Evolutionary conservation across 225 moss, liverwort and hornwort species (phyloP).

Genomic region (Bryoerythrophyllum caledonicum): DNA sequence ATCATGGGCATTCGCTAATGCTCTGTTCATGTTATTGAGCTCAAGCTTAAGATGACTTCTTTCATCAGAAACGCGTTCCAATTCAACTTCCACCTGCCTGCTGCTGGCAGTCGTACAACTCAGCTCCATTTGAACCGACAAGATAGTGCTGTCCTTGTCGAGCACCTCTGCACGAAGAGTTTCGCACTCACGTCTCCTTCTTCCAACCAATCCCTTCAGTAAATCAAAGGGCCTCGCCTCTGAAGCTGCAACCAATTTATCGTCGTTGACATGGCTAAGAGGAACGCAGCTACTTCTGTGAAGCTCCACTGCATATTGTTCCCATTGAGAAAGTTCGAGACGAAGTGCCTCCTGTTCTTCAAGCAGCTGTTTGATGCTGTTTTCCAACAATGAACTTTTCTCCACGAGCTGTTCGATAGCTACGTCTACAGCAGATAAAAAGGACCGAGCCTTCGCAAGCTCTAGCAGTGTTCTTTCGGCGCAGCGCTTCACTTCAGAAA

Average conservation of each 20-base stretch:
- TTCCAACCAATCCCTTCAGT: conserved; percentile 41
- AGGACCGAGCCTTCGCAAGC: conserved; percentile 35
- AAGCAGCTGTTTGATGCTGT: conserved; percentile 24
- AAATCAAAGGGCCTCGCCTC: conserved; percentile 21
- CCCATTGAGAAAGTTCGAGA: conserved; percentile 45
- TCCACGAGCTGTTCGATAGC: conserved; percentile 38
- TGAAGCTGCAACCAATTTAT: conserved; percentile 8
- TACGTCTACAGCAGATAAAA: conserved; percentile 41
- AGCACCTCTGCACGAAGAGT: conserved; percentile 33
- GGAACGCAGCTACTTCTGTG: conserved; percentile 20
- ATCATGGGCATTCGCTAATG: conserved; percentile 31
- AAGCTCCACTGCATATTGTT: conserved; percentile 44
- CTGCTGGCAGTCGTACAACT: conserved; percentile 29
- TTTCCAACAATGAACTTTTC: conserved; percentile 23
- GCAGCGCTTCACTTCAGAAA: conserved; percentile 30
- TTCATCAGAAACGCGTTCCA: conserved; percentile 33
- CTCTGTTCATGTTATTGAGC: conserved; percentile 19
- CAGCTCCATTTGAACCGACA: conserved; percentile 40
- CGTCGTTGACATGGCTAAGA: conserved; percentile 17
- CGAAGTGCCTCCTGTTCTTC: conserved; percentile 34
- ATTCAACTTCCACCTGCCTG: conserved; percentile 37
- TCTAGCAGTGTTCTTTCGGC: conserved; percentile 23
- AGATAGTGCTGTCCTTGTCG: conserved; percentile 45
- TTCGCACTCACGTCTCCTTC: conserved; percentile 24
- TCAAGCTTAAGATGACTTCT: conserved; percentile 31